Base-by-base conservation (phyloP, 164 flowering plant genomes). In the Dillenia turbinata region DNA sequence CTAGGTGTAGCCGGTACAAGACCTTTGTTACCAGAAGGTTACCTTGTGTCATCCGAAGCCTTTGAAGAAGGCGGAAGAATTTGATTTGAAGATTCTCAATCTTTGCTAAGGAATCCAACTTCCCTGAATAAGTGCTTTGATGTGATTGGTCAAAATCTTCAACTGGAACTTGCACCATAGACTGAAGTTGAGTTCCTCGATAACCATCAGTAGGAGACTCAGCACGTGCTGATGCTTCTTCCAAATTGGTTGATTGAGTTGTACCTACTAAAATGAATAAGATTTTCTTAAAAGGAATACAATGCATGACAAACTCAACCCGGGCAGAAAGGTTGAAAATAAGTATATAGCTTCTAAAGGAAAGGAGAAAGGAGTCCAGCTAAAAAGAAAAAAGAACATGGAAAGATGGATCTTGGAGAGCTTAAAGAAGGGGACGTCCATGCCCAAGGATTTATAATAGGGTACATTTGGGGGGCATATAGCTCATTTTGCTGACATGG, bases 1-100 rank as follows among this genome's bases (percentile, higher is more conserved):
- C 97, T 6, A 92, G 72, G 49, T 90, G 94, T 16, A 95, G 63
- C 49, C 97, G 88, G 60, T 92, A 88, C 15, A 90, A 72, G 49
- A 95, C 97, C 72, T 88, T 87, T 51, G 85, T 78, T 67, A 86
- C 96, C 61, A 90, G 40, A 54, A 81, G 69, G 74, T 84, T 84
- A 54, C 85, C 82, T 0, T 64, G 66, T 45, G 91, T 71, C 48
- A 58, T 78, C 45, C 86, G 84, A 64, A 88, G 71, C n/a, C 94
- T 81, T 26, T n/a, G 79, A 52, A 90, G 72, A 53, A 90, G 67
- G 17, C 96, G 93, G 62, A 90, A 66, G 65, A 92, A 85, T 53
- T 83, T 89, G 43, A 90, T 71, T 73, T 80, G 89, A 51, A 95
- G 88, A 56, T 76, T 74, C 73, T 90, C 88, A 58, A 92, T 74